These are phyloP conservation scores for Paraphaeosphaeria sporulosa DNA, from an alignment of 2,329 filamentous ascomycete genomes.

Conservation along the genomic window DNA sequence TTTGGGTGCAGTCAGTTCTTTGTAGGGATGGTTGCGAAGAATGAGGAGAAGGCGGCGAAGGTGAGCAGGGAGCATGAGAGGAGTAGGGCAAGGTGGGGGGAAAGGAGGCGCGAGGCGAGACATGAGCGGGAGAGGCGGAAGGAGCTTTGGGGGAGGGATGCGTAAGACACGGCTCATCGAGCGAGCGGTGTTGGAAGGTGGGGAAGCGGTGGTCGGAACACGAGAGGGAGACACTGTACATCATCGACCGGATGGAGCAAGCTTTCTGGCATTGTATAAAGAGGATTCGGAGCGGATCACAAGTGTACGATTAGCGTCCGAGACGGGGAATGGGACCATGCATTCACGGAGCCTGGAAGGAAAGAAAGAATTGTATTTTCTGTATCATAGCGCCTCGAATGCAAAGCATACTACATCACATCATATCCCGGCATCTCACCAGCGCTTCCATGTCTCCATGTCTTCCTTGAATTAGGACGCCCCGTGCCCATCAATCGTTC, in stretches of 20 bases:
- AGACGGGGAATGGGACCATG: background rate
- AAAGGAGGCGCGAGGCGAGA: slow-evolving; percentile 67
- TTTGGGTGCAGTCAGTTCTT: slow-evolving; percentile 71
- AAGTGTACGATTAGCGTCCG: slow-evolving; percentile 4
- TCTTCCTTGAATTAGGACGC: too few species aligned
- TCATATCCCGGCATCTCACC: background rate
- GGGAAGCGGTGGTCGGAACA: background rate
- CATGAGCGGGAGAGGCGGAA: slow-evolving; percentile 64
- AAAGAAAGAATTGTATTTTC: slow-evolving; percentile 9
- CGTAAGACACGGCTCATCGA: slow-evolving; percentile 43
- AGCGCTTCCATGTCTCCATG: too few species aligned
- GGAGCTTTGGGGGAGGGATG: slow-evolving; percentile 67
- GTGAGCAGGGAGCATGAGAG: slow-evolving; percentile 59
- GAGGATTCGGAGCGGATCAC: background rate
- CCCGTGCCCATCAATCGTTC: too few species aligned
- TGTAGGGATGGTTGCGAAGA: slow-evolving; percentile 65
- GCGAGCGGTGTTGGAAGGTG: background rate
- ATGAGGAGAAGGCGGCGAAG: slow-evolving; percentile 49
- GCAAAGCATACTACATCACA: background rate
- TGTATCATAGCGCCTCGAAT: slow-evolving; percentile 11
- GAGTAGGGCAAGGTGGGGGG: slow-evolving; percentile 68
- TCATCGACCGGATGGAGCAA: background rate
- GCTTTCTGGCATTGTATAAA: slow-evolving; percentile 5
- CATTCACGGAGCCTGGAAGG: background rate
- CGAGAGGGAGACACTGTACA: background rate